Evolutionary conservation across 208 protist genomes (phyloP), one percentile per base, ranked within the genome.

Genomic region (Trypanosoma boissoni): DNA sequence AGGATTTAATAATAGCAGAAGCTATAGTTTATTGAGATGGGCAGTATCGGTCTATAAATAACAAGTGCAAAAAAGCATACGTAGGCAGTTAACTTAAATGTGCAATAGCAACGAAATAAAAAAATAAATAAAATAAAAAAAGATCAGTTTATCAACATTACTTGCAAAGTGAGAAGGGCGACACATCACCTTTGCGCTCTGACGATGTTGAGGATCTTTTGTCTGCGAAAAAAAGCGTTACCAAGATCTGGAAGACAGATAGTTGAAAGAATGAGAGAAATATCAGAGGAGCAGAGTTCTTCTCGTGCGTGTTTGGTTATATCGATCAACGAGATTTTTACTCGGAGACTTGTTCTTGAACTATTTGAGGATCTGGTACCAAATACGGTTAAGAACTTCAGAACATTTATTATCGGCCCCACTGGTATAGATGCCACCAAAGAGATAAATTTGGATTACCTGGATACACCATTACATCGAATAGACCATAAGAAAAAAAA

Each of bases 311-410:
- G 89, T 31, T 60, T 97, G 27, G 91, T 95, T 50, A 69, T 97
- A 4, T 76, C 66, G 26, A 86, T 97, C 53, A 78, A 68, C 10
- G 88, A 91, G 29, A 73, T 74, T 16, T 64, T 88, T 21, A 66
- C 62, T 2, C 85, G 89, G 1, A 64, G 93, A 10, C 76, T 98
- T 18, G 80, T 94, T 3, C 60, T 98, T 3, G 91, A 94, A 37
- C 66, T 98, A 4, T 98, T 94, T 58, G 81, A 83, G 8, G 64
- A 91, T 36, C 50, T 81, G 7, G 86, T 86, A 3, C 96, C 94
- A 1, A 68, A 88, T 23, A 95, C 96, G 2, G 89, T 89, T 9
- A 66, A 77, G 20, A 96, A 94, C 64, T 98, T 98, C 59, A 64
- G 84, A 27, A 63, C 70, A 20, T 64, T 98, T 3, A 74, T 83